Evolutionary conservation across 257 asterid species (phyloP).

Genomic region (Osmanthus fragrans): DNA sequence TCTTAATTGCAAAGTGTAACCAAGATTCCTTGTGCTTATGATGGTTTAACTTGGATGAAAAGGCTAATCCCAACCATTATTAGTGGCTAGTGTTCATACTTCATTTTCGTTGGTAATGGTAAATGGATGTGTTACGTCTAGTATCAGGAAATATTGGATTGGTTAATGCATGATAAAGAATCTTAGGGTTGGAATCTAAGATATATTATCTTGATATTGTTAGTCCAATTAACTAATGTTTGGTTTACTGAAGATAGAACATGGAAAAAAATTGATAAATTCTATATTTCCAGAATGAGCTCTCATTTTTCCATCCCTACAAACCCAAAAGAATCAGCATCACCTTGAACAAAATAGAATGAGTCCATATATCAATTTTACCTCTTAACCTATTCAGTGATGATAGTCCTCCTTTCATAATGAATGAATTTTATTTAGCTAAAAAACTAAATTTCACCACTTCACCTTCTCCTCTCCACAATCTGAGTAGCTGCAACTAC

Average conservation of each 20-base stretch:
- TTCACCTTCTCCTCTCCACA: not conserved
- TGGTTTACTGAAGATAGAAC: not conserved
- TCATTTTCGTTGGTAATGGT: not conserved
- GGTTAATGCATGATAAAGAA: not conserved
- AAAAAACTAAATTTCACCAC: not conserved
- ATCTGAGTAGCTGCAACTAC: not conserved
- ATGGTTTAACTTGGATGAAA: slow-evolving; percentile 12
- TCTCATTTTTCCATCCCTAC: not conserved
- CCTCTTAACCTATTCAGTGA: not conserved
- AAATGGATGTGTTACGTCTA: not conserved
- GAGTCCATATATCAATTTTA: not conserved
- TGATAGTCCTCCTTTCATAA: not conserved
- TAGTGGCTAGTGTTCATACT: slow-evolving; percentile 4
- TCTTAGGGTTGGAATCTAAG: not conserved
- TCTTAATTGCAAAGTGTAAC: slow-evolving; percentile 27
- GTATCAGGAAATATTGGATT: slow-evolving; percentile 16
- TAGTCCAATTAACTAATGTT: not conserved
- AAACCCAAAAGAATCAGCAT: not conserved
- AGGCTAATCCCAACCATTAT: not conserved
- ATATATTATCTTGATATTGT: not conserved
- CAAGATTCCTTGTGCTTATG: slow-evolving; percentile 13
- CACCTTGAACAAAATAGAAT: not conserved
- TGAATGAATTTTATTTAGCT: not conserved
- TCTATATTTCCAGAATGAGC: not conserved
- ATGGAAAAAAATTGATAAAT: not conserved